Evolutionary conservation across 257 asterid species (phyloP).

Genomic region (Solanum appendiculatum): DNA sequence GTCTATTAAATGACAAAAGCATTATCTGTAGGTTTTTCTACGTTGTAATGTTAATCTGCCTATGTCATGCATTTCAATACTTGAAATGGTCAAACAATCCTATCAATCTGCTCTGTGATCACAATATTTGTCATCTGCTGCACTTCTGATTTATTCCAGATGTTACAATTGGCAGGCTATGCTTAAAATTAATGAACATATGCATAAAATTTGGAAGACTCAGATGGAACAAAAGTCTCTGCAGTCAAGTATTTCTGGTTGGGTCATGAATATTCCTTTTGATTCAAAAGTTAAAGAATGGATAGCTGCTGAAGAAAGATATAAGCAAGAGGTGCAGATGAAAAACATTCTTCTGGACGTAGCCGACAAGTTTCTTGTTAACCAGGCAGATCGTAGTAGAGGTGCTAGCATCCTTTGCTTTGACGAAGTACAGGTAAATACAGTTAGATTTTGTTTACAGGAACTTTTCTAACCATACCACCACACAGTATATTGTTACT

Average conservation of each 20-base stretch:
- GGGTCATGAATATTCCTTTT: slow-evolving; percentile 83
- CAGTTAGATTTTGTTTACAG: background rate
- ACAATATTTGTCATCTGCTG: background rate
- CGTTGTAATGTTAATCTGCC: background rate
- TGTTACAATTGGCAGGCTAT: slow-evolving; percentile 55
- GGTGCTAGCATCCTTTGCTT: slow-evolving; percentile 94
- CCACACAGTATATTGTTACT: background rate
- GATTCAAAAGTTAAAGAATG: slow-evolving; percentile 84
- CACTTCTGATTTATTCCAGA: background rate
- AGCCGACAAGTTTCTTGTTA: slow-evolving; percentile 79
- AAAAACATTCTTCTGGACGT: slow-evolving; percentile 88
- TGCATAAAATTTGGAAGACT: slow-evolving; percentile 9
- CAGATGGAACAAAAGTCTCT: slow-evolving; percentile 31
- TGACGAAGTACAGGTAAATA: slow-evolving; percentile 83
- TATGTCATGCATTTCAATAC: background rate
- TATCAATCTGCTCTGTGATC: background rate
- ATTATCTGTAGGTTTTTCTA: background rate
- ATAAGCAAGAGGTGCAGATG: slow-evolving; percentile 70
- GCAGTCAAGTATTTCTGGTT: slow-evolving; percentile 66
- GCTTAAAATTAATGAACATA: slow-evolving; percentile 64
- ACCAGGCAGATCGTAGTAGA: slow-evolving; percentile 39
- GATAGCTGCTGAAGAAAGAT: slow-evolving; percentile 90
- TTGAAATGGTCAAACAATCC: background rate
- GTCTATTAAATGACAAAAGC: background rate
- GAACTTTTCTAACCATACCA: background rate